Evolutionary conservation across 495 filamentous ascomycete genomes (phyloP).

Genomic region (Podospora australis): DNA sequence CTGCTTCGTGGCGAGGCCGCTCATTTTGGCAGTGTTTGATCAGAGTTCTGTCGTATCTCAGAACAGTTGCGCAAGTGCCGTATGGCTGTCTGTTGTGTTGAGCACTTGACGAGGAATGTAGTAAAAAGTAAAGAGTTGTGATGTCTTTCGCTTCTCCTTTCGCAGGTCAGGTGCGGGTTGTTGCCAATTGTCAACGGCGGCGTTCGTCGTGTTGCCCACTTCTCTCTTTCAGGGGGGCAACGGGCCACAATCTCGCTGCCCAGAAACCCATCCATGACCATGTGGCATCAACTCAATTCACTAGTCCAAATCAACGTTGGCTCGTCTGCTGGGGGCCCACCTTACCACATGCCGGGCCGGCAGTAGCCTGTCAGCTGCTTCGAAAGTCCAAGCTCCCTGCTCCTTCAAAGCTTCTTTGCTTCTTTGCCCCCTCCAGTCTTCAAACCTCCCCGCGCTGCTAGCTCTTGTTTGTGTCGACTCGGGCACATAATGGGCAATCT

Average conservation of each 20-base stretch:
- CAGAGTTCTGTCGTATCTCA: no score
- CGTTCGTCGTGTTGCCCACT: no score
- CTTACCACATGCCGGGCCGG: conserved; percentile 16
- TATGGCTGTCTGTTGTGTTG: no score
- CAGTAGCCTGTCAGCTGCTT: conserved; percentile 5
- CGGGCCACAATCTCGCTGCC: conserved; percentile 24
- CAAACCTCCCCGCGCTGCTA: not conserved
- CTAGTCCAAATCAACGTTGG: conserved; percentile 16
- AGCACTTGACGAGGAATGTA: no score
- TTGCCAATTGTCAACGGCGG: conserved; percentile 10
- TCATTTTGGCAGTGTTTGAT: conserved; percentile 52
- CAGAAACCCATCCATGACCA: conserved; percentile 20
- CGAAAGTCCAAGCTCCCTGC: not conserved
- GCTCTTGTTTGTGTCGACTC: no score
- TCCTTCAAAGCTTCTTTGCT: conserved; percentile 1
- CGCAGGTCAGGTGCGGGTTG: no score
- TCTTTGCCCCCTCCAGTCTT: not conserved
- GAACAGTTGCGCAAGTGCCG: no score
- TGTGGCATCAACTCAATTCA: conserved; percentile 24
- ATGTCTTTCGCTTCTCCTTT: no score
- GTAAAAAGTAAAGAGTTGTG: no score
- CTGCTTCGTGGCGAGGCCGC: conserved; percentile 77
- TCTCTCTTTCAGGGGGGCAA: conserved; percentile 21
- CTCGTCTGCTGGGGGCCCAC: conserved; percentile 7
- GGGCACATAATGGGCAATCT: not conserved